These are phyloP conservation scores for Symbiodinium natans DNA, from an alignment of 73 alveolate genomes.

Conservation along the genomic window DNA sequence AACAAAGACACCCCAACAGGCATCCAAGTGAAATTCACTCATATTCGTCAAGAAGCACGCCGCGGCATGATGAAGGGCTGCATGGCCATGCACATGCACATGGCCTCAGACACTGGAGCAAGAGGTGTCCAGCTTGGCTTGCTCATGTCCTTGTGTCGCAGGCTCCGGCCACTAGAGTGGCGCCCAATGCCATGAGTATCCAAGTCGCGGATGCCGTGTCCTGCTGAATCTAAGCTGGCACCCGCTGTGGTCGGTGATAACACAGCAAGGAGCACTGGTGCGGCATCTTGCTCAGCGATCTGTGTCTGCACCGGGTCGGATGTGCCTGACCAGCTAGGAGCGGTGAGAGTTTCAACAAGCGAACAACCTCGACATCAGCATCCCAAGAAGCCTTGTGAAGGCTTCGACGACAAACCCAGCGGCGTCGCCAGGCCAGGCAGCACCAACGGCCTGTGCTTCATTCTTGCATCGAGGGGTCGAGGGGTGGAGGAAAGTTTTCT, in stretches of 20 bases:
- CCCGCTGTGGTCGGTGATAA: neutral
- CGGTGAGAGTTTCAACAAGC: neutral
- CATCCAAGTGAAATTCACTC: no score
- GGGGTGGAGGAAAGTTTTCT: no score
- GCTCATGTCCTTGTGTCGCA: neutral
- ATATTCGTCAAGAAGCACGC: neutral
- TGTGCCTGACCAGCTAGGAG: neutral
- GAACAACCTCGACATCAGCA: neutral
- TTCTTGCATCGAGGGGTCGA: no score
- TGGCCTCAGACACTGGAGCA: constrained; percentile 22
- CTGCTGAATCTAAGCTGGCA: neutral
- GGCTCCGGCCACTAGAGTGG: constrained; percentile 42
- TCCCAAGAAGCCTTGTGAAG: neutral
- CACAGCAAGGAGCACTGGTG: neutral
- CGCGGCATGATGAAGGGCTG: constrained; percentile 72
- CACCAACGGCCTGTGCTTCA: neutral
- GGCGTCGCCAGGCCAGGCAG: neutral
- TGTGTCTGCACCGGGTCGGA: neutral
- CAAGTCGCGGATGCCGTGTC: constrained; percentile 31
- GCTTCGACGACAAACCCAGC: neutral
- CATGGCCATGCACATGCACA: constrained; percentile 55
- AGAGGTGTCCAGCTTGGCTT: neutral
- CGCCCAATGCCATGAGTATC: constrained; percentile 54
- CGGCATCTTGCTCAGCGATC: no score
- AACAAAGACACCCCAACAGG: no score